These are phyloP conservation scores for Decorospora gaudefroyi DNA, from an alignment of 2,329 filamentous ascomycete genomes.

Conservation along the genomic window DNA sequence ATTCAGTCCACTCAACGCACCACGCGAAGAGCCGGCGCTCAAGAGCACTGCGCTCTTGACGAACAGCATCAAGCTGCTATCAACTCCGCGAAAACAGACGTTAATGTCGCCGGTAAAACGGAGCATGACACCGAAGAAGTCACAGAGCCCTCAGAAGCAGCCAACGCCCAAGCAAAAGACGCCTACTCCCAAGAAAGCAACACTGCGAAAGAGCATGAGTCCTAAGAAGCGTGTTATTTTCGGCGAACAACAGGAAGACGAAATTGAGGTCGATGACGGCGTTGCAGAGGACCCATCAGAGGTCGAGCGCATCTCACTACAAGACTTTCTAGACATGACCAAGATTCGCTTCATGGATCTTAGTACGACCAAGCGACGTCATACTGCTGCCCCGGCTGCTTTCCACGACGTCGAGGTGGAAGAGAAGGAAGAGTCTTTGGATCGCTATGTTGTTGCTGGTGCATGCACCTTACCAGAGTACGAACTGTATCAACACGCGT, in stretches of 20 bases:
- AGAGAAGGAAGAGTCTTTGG: conserved; percentile 62
- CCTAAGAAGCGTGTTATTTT: conserved; percentile 44
- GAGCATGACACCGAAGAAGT: conserved; percentile 44
- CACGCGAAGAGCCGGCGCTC: conserved; percentile 35
- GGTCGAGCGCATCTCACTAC: conserved; percentile 73
- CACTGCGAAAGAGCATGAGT: conserved; percentile 38
- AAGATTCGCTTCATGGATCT: conserved; percentile 98
- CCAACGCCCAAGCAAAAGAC: conserved; percentile 49
- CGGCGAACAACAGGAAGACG: conserved; percentile 31
- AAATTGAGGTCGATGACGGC: conserved; percentile 35
- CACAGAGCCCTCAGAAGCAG: conserved; percentile 46
- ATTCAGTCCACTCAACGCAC: conserved; percentile 42
- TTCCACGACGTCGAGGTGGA: conserved; percentile 46
- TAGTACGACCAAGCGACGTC: conserved; percentile 90
- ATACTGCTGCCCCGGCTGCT: conserved; percentile 64
- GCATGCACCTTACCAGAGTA: conserved; percentile 92
- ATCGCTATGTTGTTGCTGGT: conserved; percentile 82
- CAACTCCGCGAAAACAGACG: conserved; percentile 55
- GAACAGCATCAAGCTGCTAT: conserved; percentile 55
- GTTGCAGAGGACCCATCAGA: conserved; percentile 33
- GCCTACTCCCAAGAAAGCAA: conserved; percentile 44
- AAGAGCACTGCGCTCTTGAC: conserved; percentile 44
- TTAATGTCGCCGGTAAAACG: conserved; percentile 51
- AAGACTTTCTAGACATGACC: conserved; percentile 92
- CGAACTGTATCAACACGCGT: conserved; percentile 93